Base-by-base conservation (phyloP, 352 stramenopile species). In the Hyaloperonospora brassicae region DNA sequence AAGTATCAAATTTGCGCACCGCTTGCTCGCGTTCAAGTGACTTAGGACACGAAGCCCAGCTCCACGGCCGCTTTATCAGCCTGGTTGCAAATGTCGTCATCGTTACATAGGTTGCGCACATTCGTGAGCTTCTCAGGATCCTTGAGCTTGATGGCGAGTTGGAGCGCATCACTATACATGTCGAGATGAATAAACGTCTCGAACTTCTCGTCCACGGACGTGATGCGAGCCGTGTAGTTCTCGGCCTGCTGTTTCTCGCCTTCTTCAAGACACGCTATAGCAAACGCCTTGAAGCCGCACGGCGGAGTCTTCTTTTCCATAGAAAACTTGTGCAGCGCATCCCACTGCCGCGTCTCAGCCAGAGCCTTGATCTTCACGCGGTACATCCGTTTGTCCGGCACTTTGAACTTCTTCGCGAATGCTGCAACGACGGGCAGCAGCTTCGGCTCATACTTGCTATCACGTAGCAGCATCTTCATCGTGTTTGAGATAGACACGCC, bases 321-420 rank as follows among this genome's bases (percentile, higher is more conserved):
- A 25, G 82, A 92, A 40, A 92, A 89, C 58, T 92, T 92, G 49
- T 89, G 82, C 44, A 97, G 70, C 24, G 76, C 72, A 57, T 91
- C 84, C 85, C 87, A 97, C 43, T 97, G 83, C 12, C 75, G 69
- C 12, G 76, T 93, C 52, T 93, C 77, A 4, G 82, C 82, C 5
- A 95, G 65, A 31, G 85, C 86, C 49, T 89, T 84, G 55, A 95
- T 96, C 64, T 96, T 96, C 38, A 95, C 80, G 54, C 87, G 81
- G 61, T 92, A 97, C 44, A 94, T 87, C 7, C 83, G 81, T 68
- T 97, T 96, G 52, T 96, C 87, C 0, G 87, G 80, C 6, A 97
- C 80, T 36, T 94, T 93, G 61, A 95, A 95, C 57, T 88, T 92
- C 55, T 95, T 95, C 34, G 81, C 73, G 52, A 91, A 84, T 4